phyloP scores from a whole-genome alignment of 306 rosid species.

The Biancaea sappan region DNA sequence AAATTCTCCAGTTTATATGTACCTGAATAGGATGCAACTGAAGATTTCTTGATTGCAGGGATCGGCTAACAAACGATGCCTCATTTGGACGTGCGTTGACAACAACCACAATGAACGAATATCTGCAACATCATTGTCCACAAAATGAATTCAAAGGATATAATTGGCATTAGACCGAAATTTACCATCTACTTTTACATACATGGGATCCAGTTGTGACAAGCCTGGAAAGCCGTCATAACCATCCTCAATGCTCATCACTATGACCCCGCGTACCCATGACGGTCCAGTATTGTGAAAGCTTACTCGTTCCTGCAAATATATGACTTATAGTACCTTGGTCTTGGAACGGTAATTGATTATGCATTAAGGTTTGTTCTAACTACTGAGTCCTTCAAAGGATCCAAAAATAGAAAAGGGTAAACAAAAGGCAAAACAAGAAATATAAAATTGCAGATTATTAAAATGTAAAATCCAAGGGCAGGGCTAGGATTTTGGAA shows the following conservation, averaged over 20 bases:
- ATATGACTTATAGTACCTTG: conserved; percentile 6
- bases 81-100: conserved; percentile 81
- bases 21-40: conserved; percentile 90
- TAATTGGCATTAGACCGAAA: conserved; percentile 20
- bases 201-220: conserved; percentile 88
- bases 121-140: conserved; percentile 55
- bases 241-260: conserved; percentile 96
- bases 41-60: conserved; percentile 56
- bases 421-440: conserved; percentile 23
- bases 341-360: conserved; percentile 18
- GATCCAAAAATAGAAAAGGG: not conserved
- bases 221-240: conserved; percentile 68
- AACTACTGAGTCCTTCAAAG: not conserved
- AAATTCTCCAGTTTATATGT: conserved; percentile 9
- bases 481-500: not conserved
- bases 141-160: conserved; percentile 5
- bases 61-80: conserved; percentile 58
- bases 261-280: conserved; percentile 65
- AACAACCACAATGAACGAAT: conserved; percentile 67
- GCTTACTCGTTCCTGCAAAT: conserved; percentile 60
- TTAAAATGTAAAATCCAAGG: not conserved
- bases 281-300: conserved; percentile 83
- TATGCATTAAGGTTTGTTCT: conserved; percentile 11
- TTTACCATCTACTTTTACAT: conserved; percentile 41
- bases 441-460: conserved; percentile 1